A percentile compares a stretch with the other conserved stretches of the same genome.
phyloP scores from a whole-genome alignment of 805 yeast genomes.

The Candida michaelii region DNA sequence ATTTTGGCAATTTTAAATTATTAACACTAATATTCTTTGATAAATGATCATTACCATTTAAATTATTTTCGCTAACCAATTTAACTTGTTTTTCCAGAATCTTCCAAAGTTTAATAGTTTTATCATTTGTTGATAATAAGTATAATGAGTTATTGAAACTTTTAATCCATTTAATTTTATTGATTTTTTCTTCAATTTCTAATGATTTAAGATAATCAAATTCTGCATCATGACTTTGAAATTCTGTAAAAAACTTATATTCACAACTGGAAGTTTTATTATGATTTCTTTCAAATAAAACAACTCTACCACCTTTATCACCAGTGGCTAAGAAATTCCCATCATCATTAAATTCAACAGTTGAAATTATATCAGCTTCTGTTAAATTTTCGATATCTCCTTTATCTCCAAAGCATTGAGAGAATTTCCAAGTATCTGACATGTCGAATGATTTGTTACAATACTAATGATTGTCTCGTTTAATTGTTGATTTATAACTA shows the following conservation, averaged over 20 bases:
- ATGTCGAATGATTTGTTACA: too few species aligned
- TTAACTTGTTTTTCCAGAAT: slow-evolving; percentile 87
- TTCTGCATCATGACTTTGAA: slow-evolving; percentile 98
- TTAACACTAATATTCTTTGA: slow-evolving; percentile 18
- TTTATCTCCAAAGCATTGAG: slow-evolving; percentile 98
- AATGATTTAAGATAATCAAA: slow-evolving; percentile 93
- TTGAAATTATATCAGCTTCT: slow-evolving; percentile 94
- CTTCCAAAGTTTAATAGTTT: slow-evolving; percentile 98
- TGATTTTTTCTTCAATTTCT: slow-evolving; percentile 97
- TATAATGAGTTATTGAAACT: slow-evolving; percentile 89
- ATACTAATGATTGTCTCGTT: too few species aligned
- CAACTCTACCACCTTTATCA: slow-evolving; percentile 98
- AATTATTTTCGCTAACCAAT: slow-evolving; percentile 88
- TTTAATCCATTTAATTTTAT: slow-evolving; percentile 94
- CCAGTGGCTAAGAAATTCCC: slow-evolving; percentile 98
- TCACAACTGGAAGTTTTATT: slow-evolving; percentile 68
- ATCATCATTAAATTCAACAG: slow-evolving; percentile 93
- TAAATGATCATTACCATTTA: slow-evolving; percentile 37
- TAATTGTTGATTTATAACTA: too few species aligned
- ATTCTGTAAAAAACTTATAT: slow-evolving; percentile 93
- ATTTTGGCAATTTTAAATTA: slow-evolving; percentile 72
- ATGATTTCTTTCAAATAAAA: slow-evolving; percentile 85
- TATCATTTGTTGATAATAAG: slow-evolving; percentile 89
- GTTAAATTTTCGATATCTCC: slow-evolving; percentile 94
- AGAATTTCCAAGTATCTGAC: slow-evolving; percentile 69